Evolutionary conservation across 2,329 filamentous ascomycete genomes (phyloP).

Genomic region (Exophiala sideris): DNA sequence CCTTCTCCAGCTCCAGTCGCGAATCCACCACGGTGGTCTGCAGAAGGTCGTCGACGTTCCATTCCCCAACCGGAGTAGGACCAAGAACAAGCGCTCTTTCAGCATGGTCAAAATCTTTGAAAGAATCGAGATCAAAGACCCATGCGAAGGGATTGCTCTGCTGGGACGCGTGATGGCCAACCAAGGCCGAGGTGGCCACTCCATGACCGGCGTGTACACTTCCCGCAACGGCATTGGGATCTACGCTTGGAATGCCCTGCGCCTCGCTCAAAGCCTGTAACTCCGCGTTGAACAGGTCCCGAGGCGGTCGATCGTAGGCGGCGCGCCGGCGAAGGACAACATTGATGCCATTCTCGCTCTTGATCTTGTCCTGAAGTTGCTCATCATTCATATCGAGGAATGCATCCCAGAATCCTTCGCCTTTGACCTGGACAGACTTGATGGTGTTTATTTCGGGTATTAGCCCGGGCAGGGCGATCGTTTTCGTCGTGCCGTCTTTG

Average conservation of each 20-base stretch:
- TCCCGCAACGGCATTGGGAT: constrained; percentile 30
- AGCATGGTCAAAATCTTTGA: constrained; percentile 57
- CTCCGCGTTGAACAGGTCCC: constrained; percentile 63
- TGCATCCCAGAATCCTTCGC: constrained; percentile 74
- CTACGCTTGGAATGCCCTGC: constrained; percentile 39
- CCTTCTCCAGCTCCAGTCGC: constrained; percentile 62
- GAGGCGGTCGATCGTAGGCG: constrained; percentile 58
- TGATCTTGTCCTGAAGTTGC: constrained; percentile 62
- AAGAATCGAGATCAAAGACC: constrained; percentile 63
- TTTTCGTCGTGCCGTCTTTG: constrained; percentile 37
- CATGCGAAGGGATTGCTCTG: constrained; percentile 61
- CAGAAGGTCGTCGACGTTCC: constrained; percentile 47
- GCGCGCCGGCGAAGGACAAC: constrained; percentile 71
- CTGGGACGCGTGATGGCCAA: constrained; percentile 18
- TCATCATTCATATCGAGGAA: constrained; percentile 63
- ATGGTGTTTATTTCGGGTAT: constrained; percentile 46
- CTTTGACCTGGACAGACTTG: constrained; percentile 37
- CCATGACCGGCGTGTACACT: constrained; percentile 26
- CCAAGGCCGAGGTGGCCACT: constrained; percentile 19
- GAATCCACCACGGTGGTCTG: constrained; percentile 66
- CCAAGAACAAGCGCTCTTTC: constrained; percentile 64
- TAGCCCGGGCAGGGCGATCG: constrained; percentile 54
- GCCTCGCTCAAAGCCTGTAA: constrained; percentile 68
- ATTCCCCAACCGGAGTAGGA: constrained; percentile 37
- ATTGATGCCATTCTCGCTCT: constrained; percentile 53